phyloP scores from a whole-genome alignment of 1,139 yeast genomes.

The Nakaseomyces bracarensis region DNA sequence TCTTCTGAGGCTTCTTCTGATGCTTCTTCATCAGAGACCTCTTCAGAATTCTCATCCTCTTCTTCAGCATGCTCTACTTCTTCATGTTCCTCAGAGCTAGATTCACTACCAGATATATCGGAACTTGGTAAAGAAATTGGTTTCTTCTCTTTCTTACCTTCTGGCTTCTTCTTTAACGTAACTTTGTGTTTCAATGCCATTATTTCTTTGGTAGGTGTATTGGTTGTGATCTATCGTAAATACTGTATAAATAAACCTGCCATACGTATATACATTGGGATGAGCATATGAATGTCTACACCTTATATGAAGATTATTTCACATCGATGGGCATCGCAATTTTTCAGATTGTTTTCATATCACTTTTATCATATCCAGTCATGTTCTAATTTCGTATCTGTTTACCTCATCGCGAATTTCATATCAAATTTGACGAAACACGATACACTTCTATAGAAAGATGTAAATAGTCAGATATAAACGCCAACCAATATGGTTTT shows the following conservation, averaged over 20 bases:
- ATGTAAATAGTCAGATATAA: not conserved
- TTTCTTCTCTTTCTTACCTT: not conserved
- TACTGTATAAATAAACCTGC: too few relatives aligned
- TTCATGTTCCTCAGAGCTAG: conserved; percentile 11
- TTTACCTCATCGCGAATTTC: not conserved
- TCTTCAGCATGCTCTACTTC: conserved; percentile 14
- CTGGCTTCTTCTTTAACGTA: not conserved
- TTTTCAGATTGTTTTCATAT: conserved; percentile 1
- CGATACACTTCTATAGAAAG: not conserved
- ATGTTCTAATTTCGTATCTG: not conserved
- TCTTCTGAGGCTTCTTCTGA: conserved; percentile 27
- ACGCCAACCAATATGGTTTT: too few relatives aligned
- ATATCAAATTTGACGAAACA: not conserved
- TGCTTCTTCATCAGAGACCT: conserved; percentile 13
- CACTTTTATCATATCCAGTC: not conserved
- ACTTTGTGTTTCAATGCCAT: not conserved
- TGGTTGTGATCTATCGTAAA: too few relatives aligned
- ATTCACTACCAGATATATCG: too few relatives aligned
- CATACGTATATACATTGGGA: too few relatives aligned
- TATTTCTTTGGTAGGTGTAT: not conserved
- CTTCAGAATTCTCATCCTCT: conserved; percentile 10
- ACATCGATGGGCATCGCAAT: conserved; percentile 7
- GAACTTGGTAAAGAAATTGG: too few relatives aligned
- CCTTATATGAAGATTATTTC: not conserved
- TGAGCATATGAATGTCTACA: too few relatives aligned